Base-by-base conservation (phyloP, 805 yeast genomes). In the Saccharomycopsis vini region DNA sequence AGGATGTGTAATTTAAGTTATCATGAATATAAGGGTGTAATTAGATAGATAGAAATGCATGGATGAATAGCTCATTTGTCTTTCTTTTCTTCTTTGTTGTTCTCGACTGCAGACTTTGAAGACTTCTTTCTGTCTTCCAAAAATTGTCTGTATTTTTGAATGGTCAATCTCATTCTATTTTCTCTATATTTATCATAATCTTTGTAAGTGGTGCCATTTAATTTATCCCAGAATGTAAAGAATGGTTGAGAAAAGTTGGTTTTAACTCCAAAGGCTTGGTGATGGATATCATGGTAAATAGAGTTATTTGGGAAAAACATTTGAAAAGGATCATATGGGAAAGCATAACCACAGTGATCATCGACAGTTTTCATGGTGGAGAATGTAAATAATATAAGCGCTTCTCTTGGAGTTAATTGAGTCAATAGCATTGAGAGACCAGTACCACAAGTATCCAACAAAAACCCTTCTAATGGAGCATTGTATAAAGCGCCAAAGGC, bases 311-410 rank as follows among this genome's bases (percentile, higher is more conserved):
- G 97, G 74, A 92, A 92, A 19, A 90, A 45, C 35, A 77, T 59
- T 68, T 92, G 98, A 71, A 92, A 83, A 19, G 89, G 78, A 62
- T 92, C 98, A 61, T 68, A 83, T 13, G 97, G 97, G 44, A 92
- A 68, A 23, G 89, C 78, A 62, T 90, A 92, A n/a, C 98, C 98
- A 62, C 97, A 92, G 64, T 92, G 98, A 62, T 92, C 98, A 61
- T 92, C 97, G 40, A 92, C 95, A 1, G 98, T 92, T 63, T 92
- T 92, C 74, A 92, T 63, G 2, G 98, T 92, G 13, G 96, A 85
- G 60, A 92, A 86, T 2, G 90, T 78, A 63, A 71, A 92, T 44
- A 92, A 66, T 10, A 82, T 52, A 19, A 83, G 66, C 41, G 81
- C 67, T 63, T 92, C 97, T 46, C 95, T 77, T 39, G 87, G 83